Percentiles rank a stretch among this genome's conserved stretches.
Evolutionary conservation across 257 asterid genomes (phyloP).

Genomic region (Penstemon barbatus): DNA sequence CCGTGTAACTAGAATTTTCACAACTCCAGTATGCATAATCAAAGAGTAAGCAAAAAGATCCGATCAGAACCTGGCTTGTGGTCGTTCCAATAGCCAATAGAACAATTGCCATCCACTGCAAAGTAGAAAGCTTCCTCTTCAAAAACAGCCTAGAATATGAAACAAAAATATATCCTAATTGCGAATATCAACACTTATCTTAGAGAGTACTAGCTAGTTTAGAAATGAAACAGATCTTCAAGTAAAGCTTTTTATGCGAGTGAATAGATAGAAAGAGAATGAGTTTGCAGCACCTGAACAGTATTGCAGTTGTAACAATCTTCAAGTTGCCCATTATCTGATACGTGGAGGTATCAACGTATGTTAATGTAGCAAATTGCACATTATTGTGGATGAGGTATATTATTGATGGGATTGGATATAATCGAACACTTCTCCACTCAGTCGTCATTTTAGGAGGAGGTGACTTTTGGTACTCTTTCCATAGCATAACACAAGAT

Average conservation of each 20-base stretch:
- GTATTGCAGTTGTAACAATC: slow-evolving; percentile 90
- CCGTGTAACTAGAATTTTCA: background rate
- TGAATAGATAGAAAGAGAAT: background rate
- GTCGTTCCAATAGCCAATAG: slow-evolving; percentile 94
- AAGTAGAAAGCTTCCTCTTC: slow-evolving; percentile 94
- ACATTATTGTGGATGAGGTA: slow-evolving; percentile 97
- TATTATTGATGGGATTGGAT: slow-evolving; percentile 87
- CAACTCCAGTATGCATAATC: slow-evolving; percentile 5
- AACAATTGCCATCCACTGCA: slow-evolving; percentile 97
- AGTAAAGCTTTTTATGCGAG: slow-evolving; percentile 7
- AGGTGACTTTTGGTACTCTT: slow-evolving; percentile 60
- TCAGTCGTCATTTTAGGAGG: slow-evolving; percentile 91
- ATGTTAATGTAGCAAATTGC: slow-evolving; percentile 95
- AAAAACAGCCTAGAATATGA: slow-evolving; percentile 77
- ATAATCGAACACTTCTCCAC: slow-evolving; percentile 75
- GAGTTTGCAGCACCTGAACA: slow-evolving; percentile 60
- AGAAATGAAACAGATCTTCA: background rate
- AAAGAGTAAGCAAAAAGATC: slow-evolving; percentile 20
- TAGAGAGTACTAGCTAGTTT: slow-evolving; percentile 13
- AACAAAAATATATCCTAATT: slow-evolving; percentile 32
- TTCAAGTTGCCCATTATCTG: slow-evolving; percentile 97
- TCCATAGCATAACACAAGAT: slow-evolving; percentile 79
- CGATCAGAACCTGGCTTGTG: slow-evolving; percentile 76
- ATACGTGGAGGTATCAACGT: slow-evolving; percentile 91
- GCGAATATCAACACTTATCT: slow-evolving; percentile 25